Evolutionary conservation across 768 basidiomycete genomes (phyloP).

Genomic region (Suillus plorans): DNA sequence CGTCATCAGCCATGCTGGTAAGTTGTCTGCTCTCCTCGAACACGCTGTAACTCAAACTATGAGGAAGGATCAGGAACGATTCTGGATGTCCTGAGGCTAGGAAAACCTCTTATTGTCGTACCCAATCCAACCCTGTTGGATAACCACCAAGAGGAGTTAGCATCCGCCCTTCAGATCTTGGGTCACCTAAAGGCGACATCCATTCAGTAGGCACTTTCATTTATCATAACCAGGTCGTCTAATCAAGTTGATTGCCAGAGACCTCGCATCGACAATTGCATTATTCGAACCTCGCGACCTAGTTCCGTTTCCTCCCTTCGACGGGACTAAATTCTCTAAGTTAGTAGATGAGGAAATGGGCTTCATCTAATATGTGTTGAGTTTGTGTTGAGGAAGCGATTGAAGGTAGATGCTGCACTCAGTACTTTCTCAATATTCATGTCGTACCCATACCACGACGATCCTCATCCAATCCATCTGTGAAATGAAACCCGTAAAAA

Average conservation of each 20-base stretch:
- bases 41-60: neutral
- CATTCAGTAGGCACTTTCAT: conserved; percentile 48
- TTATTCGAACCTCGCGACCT: conserved; percentile 45
- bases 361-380: conserved; percentile 38
- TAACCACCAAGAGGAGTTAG: conserved; percentile 92
- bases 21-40: conserved; percentile 18
- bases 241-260: conserved; percentile 34
- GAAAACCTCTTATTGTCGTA: conserved; percentile 80
- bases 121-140: conserved; percentile 88
- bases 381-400: neutral
- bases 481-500: conserved; percentile 18
- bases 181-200: conserved; percentile 59
- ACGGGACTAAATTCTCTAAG: conserved; percentile 62
- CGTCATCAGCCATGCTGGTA: conserved; percentile 94
- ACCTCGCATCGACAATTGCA: conserved; percentile 54
- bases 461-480: neutral
- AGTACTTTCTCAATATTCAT: neutral
- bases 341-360: conserved; percentile 82
- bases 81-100: conserved; percentile 75
- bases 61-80: conserved; percentile 89
- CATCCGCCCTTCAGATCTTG: conserved; percentile 57
- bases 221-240: neutral
- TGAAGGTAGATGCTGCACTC: neutral
- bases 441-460: conserved; percentile 6
- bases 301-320: conserved; percentile 65